Evolutionary conservation across 192 early-diverging fungal genomes (phyloP).

Genomic region (Backusella australiensis): DNA sequence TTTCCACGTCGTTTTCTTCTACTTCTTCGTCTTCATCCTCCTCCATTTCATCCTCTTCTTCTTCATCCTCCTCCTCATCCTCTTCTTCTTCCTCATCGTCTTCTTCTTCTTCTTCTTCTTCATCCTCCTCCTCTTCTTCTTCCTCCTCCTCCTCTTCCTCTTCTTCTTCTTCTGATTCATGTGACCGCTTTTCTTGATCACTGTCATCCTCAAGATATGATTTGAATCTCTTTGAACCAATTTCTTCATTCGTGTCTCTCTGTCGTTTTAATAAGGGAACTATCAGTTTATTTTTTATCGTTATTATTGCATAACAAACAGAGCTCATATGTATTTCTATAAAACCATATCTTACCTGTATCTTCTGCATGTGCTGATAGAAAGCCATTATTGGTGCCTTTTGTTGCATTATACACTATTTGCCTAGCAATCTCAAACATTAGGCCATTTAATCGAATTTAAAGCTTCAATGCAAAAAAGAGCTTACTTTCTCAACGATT

Average conservation of each 20-base stretch:
- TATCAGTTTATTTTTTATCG: not conserved
- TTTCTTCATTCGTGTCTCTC: slow-evolving; percentile 2
- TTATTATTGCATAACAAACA: not conserved
- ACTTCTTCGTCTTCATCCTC: not conserved
- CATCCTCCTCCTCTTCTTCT: slow-evolving; percentile 13
- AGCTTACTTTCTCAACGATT: slow-evolving; percentile 15
- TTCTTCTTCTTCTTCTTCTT: slow-evolving; percentile 23
- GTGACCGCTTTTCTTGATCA: slow-evolving; percentile 6
- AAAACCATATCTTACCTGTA: not conserved
- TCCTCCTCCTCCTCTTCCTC: slow-evolving; percentile 35
- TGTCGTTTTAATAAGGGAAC: not conserved
- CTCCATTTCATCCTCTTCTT: slow-evolving; percentile 4
- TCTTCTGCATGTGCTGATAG: not conserved
- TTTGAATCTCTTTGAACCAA: slow-evolving; percentile 1
- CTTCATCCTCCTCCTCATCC: slow-evolving; percentile 28
- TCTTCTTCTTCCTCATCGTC: slow-evolving; percentile 33
- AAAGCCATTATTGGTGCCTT: not conserved
- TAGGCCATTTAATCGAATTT: not conserved
- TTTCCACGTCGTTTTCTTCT: not conserved
- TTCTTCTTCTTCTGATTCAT: slow-evolving; percentile 30
- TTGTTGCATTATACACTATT: slow-evolving; percentile 5
- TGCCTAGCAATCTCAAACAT: not conserved
- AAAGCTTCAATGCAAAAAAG: too few relatives aligned
- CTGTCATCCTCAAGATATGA: not conserved
- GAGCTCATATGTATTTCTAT: not conserved